A percentile compares a stretch with the other conserved stretches of the same genome.
Conservation (phyloP, 1,284 basidiomycete genomes). For the Schizophyllum commune region DNA sequence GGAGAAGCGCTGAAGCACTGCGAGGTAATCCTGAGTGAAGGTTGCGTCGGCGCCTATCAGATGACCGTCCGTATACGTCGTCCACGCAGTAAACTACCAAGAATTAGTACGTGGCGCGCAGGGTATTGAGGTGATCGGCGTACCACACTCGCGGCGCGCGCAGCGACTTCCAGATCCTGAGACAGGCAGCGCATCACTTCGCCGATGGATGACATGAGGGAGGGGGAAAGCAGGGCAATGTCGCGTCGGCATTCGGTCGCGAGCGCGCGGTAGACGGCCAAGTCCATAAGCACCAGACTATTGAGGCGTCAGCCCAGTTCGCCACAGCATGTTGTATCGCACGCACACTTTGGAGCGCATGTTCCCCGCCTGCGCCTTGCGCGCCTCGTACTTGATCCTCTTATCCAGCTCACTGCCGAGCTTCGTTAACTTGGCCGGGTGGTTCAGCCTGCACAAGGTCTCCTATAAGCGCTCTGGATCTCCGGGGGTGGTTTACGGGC, state of each 20-base stretch:
- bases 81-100: slow-evolving; percentile 79
- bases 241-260: slow-evolving; percentile 89
- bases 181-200: slow-evolving; percentile 56
- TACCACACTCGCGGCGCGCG: slow-evolving; percentile 78
- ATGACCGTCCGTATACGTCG: slow-evolving; percentile 85
- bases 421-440: slow-evolving; percentile 85
- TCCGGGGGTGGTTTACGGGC: not conserved
- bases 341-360: slow-evolving; percentile 76
- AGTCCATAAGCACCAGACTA: slow-evolving; percentile 81
- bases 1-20: slow-evolving; percentile 64
- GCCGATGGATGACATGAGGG: slow-evolving; percentile 71
- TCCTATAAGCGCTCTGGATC: not conserved
- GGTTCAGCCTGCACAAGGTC: slow-evolving; percentile 44
- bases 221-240: slow-evolving; percentile 73
- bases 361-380: slow-evolving; percentile 65
- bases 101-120: not conserved
- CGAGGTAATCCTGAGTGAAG: slow-evolving; percentile 67
- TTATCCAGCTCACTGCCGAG: slow-evolving; percentile 81
- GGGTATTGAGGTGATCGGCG: slow-evolving; percentile 22
- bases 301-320: not conserved
- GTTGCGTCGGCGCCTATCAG: slow-evolving; percentile 70
- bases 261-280: slow-evolving; percentile 79
- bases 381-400: slow-evolving; percentile 61
- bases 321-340: slow-evolving; percentile 2
- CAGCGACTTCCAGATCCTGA: slow-evolving; percentile 78